Conservation (phyloP, 75 land plant genomes). For the Azolla pinnata region DNA sequence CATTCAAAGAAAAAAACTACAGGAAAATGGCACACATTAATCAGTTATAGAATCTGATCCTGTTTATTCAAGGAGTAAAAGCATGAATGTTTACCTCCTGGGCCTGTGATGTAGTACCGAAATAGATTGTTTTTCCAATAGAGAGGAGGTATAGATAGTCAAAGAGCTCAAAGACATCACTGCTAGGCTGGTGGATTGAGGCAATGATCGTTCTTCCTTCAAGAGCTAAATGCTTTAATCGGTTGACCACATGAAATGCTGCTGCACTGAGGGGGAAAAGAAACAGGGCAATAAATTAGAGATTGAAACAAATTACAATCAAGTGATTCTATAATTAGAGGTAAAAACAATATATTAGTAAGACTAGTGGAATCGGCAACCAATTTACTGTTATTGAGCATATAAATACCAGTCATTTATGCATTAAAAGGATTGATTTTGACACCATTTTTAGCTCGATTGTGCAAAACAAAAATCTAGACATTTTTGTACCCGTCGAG, state of each 20-base stretch:
- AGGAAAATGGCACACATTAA: background rate
- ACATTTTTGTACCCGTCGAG: constrained; percentile 50
- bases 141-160: constrained; percentile 48
- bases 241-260: constrained; percentile 44
- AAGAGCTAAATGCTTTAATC: constrained; percentile 23
- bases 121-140: constrained; percentile 46
- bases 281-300: background rate
- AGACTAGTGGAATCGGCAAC: too few species aligned
- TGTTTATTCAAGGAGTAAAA: background rate
- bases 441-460: too few species aligned
- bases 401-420: too few species aligned
- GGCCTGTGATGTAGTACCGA: constrained; percentile 37
- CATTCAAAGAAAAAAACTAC: constrained; percentile 45
- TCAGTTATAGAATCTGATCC: background rate
- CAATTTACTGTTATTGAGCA: too few species aligned
- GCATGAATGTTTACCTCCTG: constrained; percentile 18
- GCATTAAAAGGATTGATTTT: too few species aligned
- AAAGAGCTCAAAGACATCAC: constrained; percentile 78
- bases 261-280: constrained; percentile 62
- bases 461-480: too few species aligned
- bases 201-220: constrained; percentile 42
- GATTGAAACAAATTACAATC: too few species aligned
- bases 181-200: constrained; percentile 75
- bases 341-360: too few species aligned
- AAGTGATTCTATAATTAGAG: too few species aligned